A percentile compares a stretch with the other conserved stretches of the same genome.
These are phyloP conservation scores for Aspergillus tubingensis DNA, from an alignment of 2,329 filamentous ascomycete genomes.

Conservation along the genomic window DNA sequence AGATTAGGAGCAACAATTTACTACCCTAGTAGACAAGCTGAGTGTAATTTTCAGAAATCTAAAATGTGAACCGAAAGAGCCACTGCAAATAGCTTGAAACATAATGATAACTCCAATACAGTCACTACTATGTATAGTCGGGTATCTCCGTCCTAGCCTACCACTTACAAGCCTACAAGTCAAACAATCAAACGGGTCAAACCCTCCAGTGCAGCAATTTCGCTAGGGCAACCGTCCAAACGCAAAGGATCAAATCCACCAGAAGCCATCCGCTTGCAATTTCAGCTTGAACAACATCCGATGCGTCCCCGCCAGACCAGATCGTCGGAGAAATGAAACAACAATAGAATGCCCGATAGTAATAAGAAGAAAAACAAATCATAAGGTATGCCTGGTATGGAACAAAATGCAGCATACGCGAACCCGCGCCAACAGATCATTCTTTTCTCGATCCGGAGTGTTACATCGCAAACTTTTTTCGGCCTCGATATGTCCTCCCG, in stretches of 20 bases:
- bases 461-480: constrained; percentile 18
- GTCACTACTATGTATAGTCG: not conserved
- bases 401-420: constrained; percentile 10
- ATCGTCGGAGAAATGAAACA: constrained; percentile 13
- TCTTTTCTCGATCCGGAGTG: constrained; percentile 2
- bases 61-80: too few relatives aligned
- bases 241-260: not conserved
- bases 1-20: too few relatives aligned
- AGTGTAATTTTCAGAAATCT: too few relatives aligned
- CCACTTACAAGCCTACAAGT: not conserved
- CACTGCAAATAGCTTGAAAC: too few relatives aligned
- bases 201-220: not conserved
- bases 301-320: constrained; percentile 15
- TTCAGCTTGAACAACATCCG: constrained; percentile 3
- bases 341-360: constrained; percentile 7
- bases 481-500: constrained; percentile 5
- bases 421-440: constrained; percentile 9
- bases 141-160: not conserved
- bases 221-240: not conserved
- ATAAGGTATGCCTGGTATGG: constrained; percentile 1
- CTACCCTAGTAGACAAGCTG: too few relatives aligned
- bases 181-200: not conserved
- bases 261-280: not conserved
- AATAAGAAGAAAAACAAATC: constrained; percentile 5
- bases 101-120: not conserved